Base-by-base conservation (phyloP, 306 rosid species). In the Fragaria vesca region DNA sequence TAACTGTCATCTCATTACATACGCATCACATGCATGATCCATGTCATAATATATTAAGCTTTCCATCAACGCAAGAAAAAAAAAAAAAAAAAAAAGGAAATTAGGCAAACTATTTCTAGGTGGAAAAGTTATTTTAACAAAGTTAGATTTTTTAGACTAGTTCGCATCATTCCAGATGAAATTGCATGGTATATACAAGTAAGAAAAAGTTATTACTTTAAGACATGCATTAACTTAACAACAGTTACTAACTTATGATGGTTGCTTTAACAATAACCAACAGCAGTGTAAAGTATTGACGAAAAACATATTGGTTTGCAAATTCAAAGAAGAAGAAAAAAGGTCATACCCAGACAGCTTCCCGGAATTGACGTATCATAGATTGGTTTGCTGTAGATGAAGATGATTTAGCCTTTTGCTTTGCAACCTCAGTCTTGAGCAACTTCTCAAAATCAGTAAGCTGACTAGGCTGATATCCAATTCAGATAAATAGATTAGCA, bases 311-410 rank as follows among this genome's bases (percentile, higher is more conserved):
- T 62, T 62, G 63, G 17, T 38, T 40, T 51, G 24, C 21, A 62
- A 69, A 24, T 79, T 65, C 24, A 5, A 13, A 15, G 1, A 21
- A 16, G 71, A 15, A 52, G 76, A 75, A 57, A 45, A 32, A 43
- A 65, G 36, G 76, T 76, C 86, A 84, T 91, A 95, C 99, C 99
- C 99, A 95, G 20, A 95, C 82, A 79, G 96, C 97, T 84, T 95
- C 93, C 86, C 83, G 87, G 77, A 91, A 95, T 76, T 93, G 91
- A 73, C 91, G 96, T 43, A 87, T 24, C 34, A 91, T 54, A 66
- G 87, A 67, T 75, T 89, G 46, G 46, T 34, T 88, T 65, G 69
- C 75, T 54, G 82, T 79, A 79, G 78, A 76, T 58, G 93, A 83
- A 67, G 86, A 62, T 34, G 87, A 80, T 57, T 72, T 81, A 76